Conservation (phyloP, 2,329 filamentous ascomycete genomes). For the Thelonectria rubi region DNA sequence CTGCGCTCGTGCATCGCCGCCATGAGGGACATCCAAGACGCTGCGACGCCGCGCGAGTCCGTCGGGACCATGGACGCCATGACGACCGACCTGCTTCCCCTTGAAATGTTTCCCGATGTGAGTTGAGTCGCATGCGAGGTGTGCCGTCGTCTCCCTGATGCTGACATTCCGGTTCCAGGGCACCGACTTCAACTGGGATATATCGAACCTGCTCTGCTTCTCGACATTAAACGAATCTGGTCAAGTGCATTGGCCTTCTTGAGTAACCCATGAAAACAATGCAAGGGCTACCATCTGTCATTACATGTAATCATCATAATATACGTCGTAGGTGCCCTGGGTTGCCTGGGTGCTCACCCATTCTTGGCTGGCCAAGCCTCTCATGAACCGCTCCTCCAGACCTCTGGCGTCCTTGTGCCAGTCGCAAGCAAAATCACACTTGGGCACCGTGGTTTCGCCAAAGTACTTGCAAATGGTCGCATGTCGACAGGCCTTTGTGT, state of each 20-base stretch:
- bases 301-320: conserved; percentile 56
- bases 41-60: conserved; percentile 33
- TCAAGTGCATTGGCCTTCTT: conserved; percentile 29
- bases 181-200: conserved; percentile 39
- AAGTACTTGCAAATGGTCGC: conserved; percentile 80
- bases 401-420: conserved; percentile 74
- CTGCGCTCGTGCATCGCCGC: conserved; percentile 32
- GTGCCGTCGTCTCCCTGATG: background rate
- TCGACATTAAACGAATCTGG: conserved; percentile 23
- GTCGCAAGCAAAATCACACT: conserved; percentile 80
- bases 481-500: conserved; percentile 77
- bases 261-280: background rate
- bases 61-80: conserved; percentile 27
- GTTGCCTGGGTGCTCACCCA: conserved; percentile 71
- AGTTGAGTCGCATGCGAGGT: background rate
- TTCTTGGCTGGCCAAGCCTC: conserved; percentile 67
- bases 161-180: conserved; percentile 30
- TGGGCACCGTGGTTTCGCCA: conserved; percentile 67
- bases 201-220: conserved; percentile 38
- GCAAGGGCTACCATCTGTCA: background rate
- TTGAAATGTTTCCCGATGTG: conserved; percentile 33
- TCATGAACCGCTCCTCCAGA: conserved; percentile 65
- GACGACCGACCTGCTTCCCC: conserved; percentile 29
- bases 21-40: conserved; percentile 27
- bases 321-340: conserved; percentile 64